These are phyloP conservation scores for Phaseolus coccineus DNA, from an alignment of 331 rosid genomes.

Conservation along the genomic window DNA sequence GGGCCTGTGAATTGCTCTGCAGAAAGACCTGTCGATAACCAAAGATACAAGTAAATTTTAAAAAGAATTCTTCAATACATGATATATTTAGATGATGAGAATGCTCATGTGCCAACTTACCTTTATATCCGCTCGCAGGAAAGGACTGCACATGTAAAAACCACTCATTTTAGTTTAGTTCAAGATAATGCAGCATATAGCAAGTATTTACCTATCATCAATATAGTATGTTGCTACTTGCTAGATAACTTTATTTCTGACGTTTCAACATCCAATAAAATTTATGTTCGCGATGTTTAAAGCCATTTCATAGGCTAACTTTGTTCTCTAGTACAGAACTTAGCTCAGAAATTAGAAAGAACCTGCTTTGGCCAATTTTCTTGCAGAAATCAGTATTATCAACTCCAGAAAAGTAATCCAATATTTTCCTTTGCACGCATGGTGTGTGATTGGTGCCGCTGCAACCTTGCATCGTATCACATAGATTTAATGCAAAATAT, in stretches of 20 bases:
- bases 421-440: conserved; percentile 78
- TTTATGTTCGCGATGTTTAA: conserved; percentile 21
- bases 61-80: conserved; percentile 29
- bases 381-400: conserved; percentile 57
- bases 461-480: conserved; percentile 73
- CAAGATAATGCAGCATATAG: conserved; percentile 26
- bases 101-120: conserved; percentile 49
- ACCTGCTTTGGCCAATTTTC: conserved; percentile 81
- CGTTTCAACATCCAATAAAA: conserved; percentile 7
- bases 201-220: conserved; percentile 35
- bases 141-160: conserved; percentile 78
- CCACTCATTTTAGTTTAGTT: conserved; percentile 45
- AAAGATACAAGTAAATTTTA: conserved; percentile 42
- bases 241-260: conserved; percentile 22
- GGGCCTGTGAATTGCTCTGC: conserved; percentile 79
- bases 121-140: conserved; percentile 93
- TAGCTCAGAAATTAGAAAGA: conserved; percentile 36
- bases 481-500: conserved; percentile 60
- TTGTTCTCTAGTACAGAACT: conserved; percentile 13
- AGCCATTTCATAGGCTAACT: conserved; percentile 25
- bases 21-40: conserved; percentile 75
- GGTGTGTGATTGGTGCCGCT: conserved; percentile 69
- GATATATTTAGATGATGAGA: conserved; percentile 32
- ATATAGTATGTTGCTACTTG: conserved; percentile 21
- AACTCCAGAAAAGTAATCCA: conserved; percentile 72